These are phyloP conservation scores for Peltaster fructicola DNA, from an alignment of 2,329 filamentous ascomycete species.

Conservation along the genomic window DNA sequence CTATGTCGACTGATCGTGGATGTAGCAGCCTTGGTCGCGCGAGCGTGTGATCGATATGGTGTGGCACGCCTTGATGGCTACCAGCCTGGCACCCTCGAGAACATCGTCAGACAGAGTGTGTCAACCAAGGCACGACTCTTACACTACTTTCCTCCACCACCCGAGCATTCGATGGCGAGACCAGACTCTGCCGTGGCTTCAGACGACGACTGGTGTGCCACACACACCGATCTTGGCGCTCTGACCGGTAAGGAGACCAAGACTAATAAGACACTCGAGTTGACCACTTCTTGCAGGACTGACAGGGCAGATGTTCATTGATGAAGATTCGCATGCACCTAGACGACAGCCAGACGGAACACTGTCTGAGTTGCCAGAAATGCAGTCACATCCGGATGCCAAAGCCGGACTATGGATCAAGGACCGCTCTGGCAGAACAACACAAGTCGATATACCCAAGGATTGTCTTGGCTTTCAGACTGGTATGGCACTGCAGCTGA, in stretches of 20 bases:
- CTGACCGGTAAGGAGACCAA: no score
- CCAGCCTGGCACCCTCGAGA: constrained; percentile 61
- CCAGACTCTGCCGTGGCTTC: constrained; percentile 15
- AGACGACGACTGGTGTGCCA: constrained; percentile 92
- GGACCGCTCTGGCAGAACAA: constrained; percentile 60
- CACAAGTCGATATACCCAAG: constrained; percentile 82
- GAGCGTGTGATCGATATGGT: constrained; percentile 79
- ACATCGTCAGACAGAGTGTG: constrained; percentile 66
- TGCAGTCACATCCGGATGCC: constrained; percentile 61
- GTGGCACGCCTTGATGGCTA: constrained; percentile 62
- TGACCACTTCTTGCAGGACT: no score
- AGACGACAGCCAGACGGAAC: constrained; percentile 15
- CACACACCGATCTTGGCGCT: constrained; percentile 80
- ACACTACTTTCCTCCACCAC: constrained; percentile 63
- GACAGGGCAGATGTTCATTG: constrained; percentile 90
- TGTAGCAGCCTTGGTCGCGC: constrained; percentile 69
- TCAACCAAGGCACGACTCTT: constrained; percentile 82
- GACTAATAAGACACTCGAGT: no score
- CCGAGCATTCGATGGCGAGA: constrained; percentile 22
- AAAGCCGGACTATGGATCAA: constrained; percentile 85
- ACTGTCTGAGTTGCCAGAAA: constrained; percentile 45
- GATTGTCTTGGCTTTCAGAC: constrained; percentile 95
- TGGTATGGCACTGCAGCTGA: constrained; percentile 75
- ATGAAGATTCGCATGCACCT: constrained; percentile 41
- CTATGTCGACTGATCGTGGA: constrained; percentile 79